phyloP scores from a whole-genome alignment of 148 eudicot genomes.

The Vaccinium vitisidaea region DNA sequence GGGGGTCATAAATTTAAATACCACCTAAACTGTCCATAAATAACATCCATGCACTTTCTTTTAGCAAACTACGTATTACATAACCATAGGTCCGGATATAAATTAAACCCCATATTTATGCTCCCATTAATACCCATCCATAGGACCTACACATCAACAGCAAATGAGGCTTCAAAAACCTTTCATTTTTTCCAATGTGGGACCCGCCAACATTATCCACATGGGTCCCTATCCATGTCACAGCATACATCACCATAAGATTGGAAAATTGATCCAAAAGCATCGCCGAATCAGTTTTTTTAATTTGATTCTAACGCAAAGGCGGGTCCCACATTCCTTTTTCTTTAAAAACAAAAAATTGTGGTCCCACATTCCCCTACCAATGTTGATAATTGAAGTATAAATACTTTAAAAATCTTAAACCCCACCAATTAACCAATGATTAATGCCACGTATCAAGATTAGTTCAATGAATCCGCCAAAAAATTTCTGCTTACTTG shows the following conservation, averaged over 20 bases:
- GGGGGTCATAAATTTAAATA: no score
- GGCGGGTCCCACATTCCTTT: not conserved
- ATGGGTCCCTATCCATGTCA: slow-evolving; percentile 11
- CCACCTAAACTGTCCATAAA: no score
- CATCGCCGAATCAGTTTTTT: slow-evolving; percentile 8
- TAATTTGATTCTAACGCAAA: slow-evolving; percentile 13
- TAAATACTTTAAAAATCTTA: not conserved
- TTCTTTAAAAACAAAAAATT: no score
- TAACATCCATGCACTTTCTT: no score
- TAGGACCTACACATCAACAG: not conserved
- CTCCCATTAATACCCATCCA: no score
- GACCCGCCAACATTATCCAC: slow-evolving; percentile 5
- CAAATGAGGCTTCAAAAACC: not conserved
- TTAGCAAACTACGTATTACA: no score
- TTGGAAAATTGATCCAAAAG: not conserved
- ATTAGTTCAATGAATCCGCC: not conserved
- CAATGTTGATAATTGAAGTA: slow-evolving; percentile 1
- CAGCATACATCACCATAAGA: not conserved
- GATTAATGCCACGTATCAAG: slow-evolving; percentile 14
- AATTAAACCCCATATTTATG: no score
- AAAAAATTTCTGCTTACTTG: not conserved
- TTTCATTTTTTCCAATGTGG: not conserved
- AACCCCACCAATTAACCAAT: slow-evolving; percentile 5
- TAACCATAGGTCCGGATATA: no score
- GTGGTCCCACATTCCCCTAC: not conserved